These are phyloP conservation scores for Blastobotrys serpentis DNA, from an alignment of 1,139 yeast genomes.

Conservation along the genomic window DNA sequence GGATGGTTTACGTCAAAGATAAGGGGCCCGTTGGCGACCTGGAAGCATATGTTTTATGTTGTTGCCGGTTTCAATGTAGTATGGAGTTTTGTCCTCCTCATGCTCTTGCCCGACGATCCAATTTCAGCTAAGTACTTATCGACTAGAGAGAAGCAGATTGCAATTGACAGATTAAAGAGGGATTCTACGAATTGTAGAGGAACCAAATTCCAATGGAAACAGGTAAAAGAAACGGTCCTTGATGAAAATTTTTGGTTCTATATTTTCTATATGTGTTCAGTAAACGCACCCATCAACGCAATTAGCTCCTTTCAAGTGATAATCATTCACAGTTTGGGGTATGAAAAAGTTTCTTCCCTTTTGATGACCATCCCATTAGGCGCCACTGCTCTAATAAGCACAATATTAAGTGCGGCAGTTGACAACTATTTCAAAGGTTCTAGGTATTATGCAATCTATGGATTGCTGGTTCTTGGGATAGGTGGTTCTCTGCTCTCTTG, in stretches of 20 bases:
- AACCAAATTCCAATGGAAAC: constrained; percentile 48
- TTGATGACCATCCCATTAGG: constrained; percentile 42
- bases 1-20: constrained; percentile 15
- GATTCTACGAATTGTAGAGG: constrained; percentile 37
- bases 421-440: constrained; percentile 1
- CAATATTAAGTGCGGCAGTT: constrained; percentile 8
- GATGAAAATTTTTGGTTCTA: constrained; percentile 31
- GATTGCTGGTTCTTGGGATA: not conserved
- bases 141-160: constrained; percentile 31
- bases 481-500: constrained; percentile 19
- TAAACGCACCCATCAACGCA: constrained; percentile 8
- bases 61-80: constrained; percentile 20
- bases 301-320: constrained; percentile 24
- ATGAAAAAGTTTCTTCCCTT: constrained; percentile 42
- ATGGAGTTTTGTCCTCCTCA: constrained; percentile 48
- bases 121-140: constrained; percentile 50
- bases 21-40: constrained; percentile 12
- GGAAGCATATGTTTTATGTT: constrained; percentile 19
- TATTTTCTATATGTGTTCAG: not conserved
- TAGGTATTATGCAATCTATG: constrained; percentile 2
- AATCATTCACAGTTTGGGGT: constrained; percentile 34
- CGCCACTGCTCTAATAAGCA: constrained; percentile 23
- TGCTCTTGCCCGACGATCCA: constrained; percentile 51
- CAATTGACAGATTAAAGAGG: constrained; percentile 13
- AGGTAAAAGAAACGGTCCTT: constrained; percentile 35